Conservation (phyloP, 2,329 filamentous ascomycete genomes). For the Epichloe baconii region DNA sequence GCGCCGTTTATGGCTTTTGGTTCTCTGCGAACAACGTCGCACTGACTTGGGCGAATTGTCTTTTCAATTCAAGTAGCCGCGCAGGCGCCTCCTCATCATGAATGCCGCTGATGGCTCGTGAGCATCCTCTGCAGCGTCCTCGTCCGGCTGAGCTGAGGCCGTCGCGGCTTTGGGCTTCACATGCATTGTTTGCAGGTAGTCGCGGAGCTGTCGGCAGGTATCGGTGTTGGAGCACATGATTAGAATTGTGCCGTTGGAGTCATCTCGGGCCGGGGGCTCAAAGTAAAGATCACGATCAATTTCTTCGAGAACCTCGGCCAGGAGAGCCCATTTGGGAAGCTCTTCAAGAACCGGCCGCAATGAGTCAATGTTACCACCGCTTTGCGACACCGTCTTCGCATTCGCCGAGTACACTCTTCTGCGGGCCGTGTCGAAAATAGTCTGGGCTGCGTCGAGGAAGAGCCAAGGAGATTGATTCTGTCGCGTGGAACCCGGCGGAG, state of each 20-base stretch:
- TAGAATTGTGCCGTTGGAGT: constrained; percentile 81
- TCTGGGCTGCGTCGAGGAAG: constrained; percentile 87
- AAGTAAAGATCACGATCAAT: constrained; percentile 86
- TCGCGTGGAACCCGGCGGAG: constrained; percentile 72
- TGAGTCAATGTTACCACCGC: constrained; percentile 38
- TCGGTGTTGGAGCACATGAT: constrained; percentile 90
- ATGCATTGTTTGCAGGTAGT: constrained; percentile 87
- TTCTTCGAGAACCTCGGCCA: constrained; percentile 85
- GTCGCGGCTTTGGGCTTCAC: constrained; percentile 43
- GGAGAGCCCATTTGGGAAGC: constrained; percentile 80
- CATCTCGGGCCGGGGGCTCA: constrained; percentile 61
- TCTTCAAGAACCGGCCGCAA: constrained; percentile 79
- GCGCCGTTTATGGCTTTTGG: constrained; percentile 61
- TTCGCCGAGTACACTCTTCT: constrained; percentile 70
- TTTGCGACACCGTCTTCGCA: constrained; percentile 36
- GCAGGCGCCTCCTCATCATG: constrained; percentile 81
- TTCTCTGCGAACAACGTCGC: constrained; percentile 67
- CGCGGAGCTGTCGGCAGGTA: constrained; percentile 76
- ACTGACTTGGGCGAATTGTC: constrained; percentile 76
- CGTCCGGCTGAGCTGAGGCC: constrained; percentile 11
- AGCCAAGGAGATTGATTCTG: constrained; percentile 93
- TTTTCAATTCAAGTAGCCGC: constrained; percentile 82
- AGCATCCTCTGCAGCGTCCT: constrained; percentile 36
- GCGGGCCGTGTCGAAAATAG: constrained; percentile 84
- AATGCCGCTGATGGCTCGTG: constrained; percentile 61